Conservation (phyloP, 179 eudicot genomes). For the Spergularia azorica region DNA sequence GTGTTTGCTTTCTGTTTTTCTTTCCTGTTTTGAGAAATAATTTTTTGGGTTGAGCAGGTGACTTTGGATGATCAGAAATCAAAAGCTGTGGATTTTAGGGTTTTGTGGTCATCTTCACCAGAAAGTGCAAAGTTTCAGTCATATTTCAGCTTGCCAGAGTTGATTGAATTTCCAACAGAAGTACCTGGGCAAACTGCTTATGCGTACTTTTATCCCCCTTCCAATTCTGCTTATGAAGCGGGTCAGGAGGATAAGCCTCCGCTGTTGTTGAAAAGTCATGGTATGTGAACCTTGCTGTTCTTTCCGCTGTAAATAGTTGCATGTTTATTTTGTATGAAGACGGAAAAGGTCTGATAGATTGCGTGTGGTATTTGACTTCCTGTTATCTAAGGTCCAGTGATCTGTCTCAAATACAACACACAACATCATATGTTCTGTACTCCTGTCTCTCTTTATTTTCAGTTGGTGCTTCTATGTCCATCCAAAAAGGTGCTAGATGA, state of each 20-base stretch:
- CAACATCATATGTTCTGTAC: too few species aligned
- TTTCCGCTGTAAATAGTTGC: background rate
- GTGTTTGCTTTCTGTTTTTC: background rate
- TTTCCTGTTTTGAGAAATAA: background rate
- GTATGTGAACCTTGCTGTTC: slow-evolving; percentile 36
- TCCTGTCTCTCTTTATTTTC: background rate
- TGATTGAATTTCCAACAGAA: slow-evolving; percentile 91
- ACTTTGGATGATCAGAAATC: slow-evolving; percentile 60
- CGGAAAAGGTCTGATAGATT: background rate
- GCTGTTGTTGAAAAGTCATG: slow-evolving; percentile 83
- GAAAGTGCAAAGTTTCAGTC: slow-evolving; percentile 59
- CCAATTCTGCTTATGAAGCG: slow-evolving; percentile 68
- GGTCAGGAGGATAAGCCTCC: slow-evolving; percentile 84
- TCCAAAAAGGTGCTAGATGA: too few species aligned
- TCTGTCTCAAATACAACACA: too few species aligned
- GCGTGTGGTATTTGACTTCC: too few species aligned
- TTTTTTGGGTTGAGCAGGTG: slow-evolving; percentile 49
- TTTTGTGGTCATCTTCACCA: slow-evolving; percentile 85
- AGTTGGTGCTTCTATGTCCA: too few species aligned
- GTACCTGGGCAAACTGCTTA: slow-evolving; percentile 81
- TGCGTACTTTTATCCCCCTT: slow-evolving; percentile 93
- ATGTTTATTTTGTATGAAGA: background rate
- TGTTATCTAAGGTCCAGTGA: too few species aligned
- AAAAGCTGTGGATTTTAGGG: slow-evolving; percentile 57
- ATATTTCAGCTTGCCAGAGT: slow-evolving; percentile 77